Conservation (phyloP, 1,284 basidiomycete genomes). For the Moesziomyces sp. region DNA sequence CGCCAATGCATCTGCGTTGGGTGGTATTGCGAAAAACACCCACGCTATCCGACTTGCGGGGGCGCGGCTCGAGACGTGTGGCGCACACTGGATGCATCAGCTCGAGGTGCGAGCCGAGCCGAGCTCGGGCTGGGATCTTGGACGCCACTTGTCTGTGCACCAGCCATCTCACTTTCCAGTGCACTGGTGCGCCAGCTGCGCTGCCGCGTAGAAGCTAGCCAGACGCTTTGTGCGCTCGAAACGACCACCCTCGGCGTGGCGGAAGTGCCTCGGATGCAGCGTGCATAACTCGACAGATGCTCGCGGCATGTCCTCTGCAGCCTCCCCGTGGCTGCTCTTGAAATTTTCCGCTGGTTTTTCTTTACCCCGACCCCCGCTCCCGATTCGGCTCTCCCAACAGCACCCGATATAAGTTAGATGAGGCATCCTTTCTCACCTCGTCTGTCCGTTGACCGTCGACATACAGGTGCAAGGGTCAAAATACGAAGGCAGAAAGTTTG, state of each 20-base stretch:
- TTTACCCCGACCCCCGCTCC: neutral
- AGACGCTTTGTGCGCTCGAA: neutral
- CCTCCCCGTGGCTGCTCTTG: neutral
- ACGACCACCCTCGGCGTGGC: neutral
- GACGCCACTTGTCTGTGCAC: conserved; percentile 2
- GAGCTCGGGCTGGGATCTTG: neutral
- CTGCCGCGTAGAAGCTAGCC: neutral
- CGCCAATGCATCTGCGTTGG: conserved; percentile 12
- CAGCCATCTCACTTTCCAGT: conserved; percentile 2
- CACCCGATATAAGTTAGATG: neutral
- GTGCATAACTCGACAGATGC: conserved; percentile 36
- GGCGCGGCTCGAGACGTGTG: neutral
- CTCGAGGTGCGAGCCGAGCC: conserved; percentile 1
- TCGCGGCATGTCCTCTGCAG: conserved; percentile 28
- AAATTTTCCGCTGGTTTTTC: neutral
- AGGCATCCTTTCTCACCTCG: no score
- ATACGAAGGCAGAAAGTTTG: neutral
- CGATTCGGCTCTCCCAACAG: neutral
- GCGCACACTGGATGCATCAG: neutral
- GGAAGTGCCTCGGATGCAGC: conserved; percentile 7
- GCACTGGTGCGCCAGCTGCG: conserved; percentile 10
- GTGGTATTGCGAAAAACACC: neutral
- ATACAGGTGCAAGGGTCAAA: neutral
- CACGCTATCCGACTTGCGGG: conserved; percentile 8
- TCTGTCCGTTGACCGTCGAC: no score